These are phyloP conservation scores for Globisporangium okanoganense DNA, from an alignment of 352 stramenopile species.

Conservation along the genomic window DNA sequence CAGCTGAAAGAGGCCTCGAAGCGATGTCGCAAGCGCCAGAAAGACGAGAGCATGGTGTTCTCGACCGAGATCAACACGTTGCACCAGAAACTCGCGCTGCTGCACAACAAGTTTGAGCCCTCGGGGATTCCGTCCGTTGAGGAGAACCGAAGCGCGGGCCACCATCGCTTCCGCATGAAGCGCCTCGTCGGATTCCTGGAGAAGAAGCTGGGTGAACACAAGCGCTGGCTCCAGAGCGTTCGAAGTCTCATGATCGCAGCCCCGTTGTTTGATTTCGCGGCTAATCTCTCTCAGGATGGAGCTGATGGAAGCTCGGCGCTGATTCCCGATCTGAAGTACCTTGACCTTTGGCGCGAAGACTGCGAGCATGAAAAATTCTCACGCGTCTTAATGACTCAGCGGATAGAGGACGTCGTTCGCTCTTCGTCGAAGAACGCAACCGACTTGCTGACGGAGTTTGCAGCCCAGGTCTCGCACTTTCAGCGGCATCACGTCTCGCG, in stretches of 20 bases:
- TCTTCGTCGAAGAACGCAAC: constrained; percentile 28
- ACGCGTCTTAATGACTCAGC: constrained; percentile 30
- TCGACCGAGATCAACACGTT: constrained; percentile 28
- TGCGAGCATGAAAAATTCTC: constrained; percentile 18
- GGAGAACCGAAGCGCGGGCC: neutral
- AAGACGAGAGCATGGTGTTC: constrained; percentile 33
- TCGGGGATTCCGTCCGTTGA: neutral
- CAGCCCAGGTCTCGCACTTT: constrained; percentile 22
- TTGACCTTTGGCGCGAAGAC: constrained; percentile 26
- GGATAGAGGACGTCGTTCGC: constrained; percentile 20
- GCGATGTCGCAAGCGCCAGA: constrained; percentile 45
- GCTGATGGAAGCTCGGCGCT: neutral
- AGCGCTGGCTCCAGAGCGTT: constrained; percentile 40
- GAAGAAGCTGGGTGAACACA: constrained; percentile 47
- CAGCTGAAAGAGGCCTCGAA: constrained; percentile 22
- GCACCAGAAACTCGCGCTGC: constrained; percentile 28
- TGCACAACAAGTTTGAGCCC: constrained; percentile 17
- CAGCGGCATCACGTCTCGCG: constrained; percentile 32
- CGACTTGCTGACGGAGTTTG: constrained; percentile 30
- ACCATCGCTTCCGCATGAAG: constrained; percentile 33
- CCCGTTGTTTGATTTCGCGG: constrained; percentile 38
- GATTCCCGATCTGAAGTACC: constrained; percentile 11
- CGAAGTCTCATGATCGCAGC: constrained; percentile 45
- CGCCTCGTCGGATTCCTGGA: constrained; percentile 29
- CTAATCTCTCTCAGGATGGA: neutral